Evolutionary conservation across 2,329 filamentous ascomycete species (phyloP).

Genomic region (Endocalyx cinctus): DNA sequence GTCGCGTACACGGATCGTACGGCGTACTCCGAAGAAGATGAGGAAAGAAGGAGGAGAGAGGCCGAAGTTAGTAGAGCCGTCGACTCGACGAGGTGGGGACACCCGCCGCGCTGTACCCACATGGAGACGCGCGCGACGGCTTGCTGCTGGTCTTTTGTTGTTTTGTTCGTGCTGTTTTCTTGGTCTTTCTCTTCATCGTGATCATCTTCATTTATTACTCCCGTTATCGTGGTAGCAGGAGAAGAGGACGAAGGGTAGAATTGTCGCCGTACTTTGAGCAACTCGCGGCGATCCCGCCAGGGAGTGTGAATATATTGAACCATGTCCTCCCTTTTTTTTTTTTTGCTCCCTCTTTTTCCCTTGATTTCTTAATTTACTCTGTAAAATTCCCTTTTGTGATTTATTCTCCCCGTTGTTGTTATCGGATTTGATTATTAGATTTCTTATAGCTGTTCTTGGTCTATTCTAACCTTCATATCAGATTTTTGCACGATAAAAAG

Average conservation of each 20-base stretch:
- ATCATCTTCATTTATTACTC: conserved; percentile 11
- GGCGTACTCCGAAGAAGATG: conserved; percentile 48
- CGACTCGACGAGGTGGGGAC: conserved; percentile 75
- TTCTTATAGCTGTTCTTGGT: too few species aligned
- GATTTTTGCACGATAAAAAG: too few species aligned
- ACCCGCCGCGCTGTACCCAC: conserved; percentile 69
- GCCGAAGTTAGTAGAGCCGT: conserved; percentile 70
- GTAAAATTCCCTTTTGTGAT: too few species aligned
- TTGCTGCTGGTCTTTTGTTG: conserved; percentile 30
- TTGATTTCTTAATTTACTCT: too few species aligned
- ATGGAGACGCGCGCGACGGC: conserved; percentile 57
- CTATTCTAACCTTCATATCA: too few species aligned
- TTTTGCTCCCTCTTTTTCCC: too few species aligned
- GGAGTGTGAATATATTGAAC: conserved; percentile 70
- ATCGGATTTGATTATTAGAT: too few species aligned
- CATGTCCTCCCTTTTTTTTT: too few species aligned
- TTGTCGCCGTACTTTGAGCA: conserved; percentile 60
- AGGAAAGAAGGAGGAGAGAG: conserved; percentile 55
- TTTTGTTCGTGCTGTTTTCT: conserved; percentile 3
- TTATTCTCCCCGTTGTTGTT: too few species aligned
- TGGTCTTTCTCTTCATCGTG: conserved; percentile 7
- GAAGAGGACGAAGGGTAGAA: conserved; percentile 47
- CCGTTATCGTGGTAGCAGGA: conserved; percentile 1
- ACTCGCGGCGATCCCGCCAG: conserved; percentile 63
- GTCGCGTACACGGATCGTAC: conserved; percentile 67